These are phyloP conservation scores for Xylariaceae sp. DNA, from an alignment of 2,329 filamentous ascomycete species.

Conservation along the genomic window DNA sequence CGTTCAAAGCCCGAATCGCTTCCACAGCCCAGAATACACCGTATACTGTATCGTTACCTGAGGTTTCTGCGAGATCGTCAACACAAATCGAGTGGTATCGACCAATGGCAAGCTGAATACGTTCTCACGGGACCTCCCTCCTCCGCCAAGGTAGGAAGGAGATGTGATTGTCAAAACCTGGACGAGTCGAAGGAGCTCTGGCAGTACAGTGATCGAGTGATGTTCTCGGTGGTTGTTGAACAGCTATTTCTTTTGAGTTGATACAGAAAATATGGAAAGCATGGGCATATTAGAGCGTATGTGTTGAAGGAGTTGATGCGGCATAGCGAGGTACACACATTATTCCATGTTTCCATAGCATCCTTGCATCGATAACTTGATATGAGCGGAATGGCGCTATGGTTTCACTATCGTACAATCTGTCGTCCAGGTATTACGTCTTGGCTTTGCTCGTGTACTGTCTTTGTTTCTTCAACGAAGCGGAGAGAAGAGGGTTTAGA, in stretches of 20 bases:
- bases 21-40: slow-evolving; percentile 5
- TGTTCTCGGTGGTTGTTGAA: background rate
- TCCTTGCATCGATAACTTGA: background rate
- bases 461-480: background rate
- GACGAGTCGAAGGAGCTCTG: background rate
- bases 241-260: background rate
- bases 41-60: slow-evolving; percentile 12
- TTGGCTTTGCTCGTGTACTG: background rate
- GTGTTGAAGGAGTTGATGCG: background rate
- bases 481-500: background rate
- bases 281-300: background rate
- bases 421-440: background rate
- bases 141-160: slow-evolving; percentile 2
- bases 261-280: background rate
- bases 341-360: background rate
- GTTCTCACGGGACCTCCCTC: slow-evolving; percentile 3
- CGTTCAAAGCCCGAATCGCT: slow-evolving; percentile 17
- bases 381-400: background rate
- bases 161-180: background rate
- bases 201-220: background rate
- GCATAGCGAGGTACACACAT: background rate
- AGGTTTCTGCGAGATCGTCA: slow-evolving; percentile 12
- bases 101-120: slow-evolving; percentile 10
- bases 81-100: slow-evolving; percentile 9
- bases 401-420: background rate